Evolutionary conservation across 192 early-diverging fungal genomes (phyloP), one percentile per base, ranked within the genome.

Genomic region (Podila verticillata): DNA sequence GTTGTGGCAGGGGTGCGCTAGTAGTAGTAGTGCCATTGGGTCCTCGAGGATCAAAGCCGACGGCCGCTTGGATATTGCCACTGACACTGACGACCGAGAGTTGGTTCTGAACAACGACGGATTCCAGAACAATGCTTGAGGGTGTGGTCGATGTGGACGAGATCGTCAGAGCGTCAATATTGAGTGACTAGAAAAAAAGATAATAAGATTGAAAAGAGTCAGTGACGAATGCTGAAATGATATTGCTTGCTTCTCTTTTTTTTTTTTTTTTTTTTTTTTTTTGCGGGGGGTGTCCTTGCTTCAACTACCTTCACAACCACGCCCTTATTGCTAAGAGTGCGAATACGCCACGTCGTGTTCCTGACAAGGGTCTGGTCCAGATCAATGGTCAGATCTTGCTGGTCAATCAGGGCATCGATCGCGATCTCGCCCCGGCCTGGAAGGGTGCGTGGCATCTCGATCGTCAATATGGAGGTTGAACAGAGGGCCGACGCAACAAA

Each of bases 61-160:
- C 61, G 6, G 57, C 7, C 1, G 68, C 74, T 12, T 70, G 56
- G 30, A 78, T 78, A 57, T 78, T 68, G 15, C 74, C 74, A 36
- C 68, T 78, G 7, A 70, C 68, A 39, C 61, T 66, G 67, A 62
- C 63, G 8, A 78, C 74, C 19, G 74, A 70, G 29, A 78, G 68
- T 32, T 70, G 68, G 22, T 70, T 63, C 24, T 63, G 56, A 1
- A 78, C 63, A 36, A 78, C 70, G 13, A 78, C 68, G 9, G 68
- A 70, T 28, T 57, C 34, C 0, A 78, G 63, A 5, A 26, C 56
- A 0, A 78, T 32, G 20, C 39, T 66, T 17, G 74, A 54, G 44
- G 74, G 74, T 5, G 63, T 36, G 0, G 22, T 66, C 5, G 74
- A 70, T 0, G 74, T 70, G 2, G 69, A 78, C 2, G 74, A 78